Percentiles rank a stretch among this genome's conserved stretches.
These are phyloP conservation scores for Ophiosphaerella korrae DNA, from an alignment of 2,329 filamentous ascomycete genomes.

Conservation along the genomic window DNA sequence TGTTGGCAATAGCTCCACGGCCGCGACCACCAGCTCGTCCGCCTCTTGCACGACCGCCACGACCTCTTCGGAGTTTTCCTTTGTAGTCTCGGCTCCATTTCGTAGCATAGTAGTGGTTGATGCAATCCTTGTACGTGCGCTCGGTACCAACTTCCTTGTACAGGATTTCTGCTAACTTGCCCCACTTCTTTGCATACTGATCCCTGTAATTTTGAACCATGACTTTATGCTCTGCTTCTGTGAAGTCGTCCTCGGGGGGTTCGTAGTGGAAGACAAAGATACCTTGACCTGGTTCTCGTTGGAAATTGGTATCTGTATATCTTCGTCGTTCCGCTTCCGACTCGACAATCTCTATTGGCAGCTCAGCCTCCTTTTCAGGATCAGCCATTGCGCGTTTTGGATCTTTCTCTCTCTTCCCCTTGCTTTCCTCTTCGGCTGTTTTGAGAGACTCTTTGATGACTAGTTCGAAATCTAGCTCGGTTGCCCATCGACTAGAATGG, in stretches of 20 bases:
- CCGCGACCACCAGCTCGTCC: conserved; percentile 50
- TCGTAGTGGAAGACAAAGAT: conserved; percentile 74
- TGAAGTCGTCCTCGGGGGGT: conserved; percentile 76
- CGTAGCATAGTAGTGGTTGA: conserved; percentile 84
- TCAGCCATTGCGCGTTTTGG: conserved; percentile 72
- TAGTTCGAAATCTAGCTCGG: conserved; percentile 74
- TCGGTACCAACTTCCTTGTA: conserved; percentile 52
- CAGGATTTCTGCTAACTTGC: conserved; percentile 72
- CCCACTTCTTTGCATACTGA: conserved; percentile 77
- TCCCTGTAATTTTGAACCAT: conserved; percentile 79
- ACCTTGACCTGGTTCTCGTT: conserved; percentile 67
- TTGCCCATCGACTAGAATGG: conserved; percentile 48
- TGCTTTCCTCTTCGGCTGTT: conserved; percentile 69
- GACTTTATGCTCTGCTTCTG: conserved; percentile 68
- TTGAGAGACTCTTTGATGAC: conserved; percentile 73
- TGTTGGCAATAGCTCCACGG: conserved; percentile 64
- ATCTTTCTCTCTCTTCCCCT: conserved; percentile 65
- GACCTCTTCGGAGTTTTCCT: conserved; percentile 63
- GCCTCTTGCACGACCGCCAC: conserved; percentile 33
- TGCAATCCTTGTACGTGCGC: conserved; percentile 77
- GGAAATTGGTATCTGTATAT: conserved; percentile 70
- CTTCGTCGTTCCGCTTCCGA: conserved; percentile 63
- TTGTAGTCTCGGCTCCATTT: conserved; percentile 78
- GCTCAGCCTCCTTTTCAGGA: conserved; percentile 75
- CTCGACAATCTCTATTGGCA: conserved; percentile 71